phyloP scores from a whole-genome alignment of 495 filamentous ascomycete species.

The Tetracladium marchalianum region DNA sequence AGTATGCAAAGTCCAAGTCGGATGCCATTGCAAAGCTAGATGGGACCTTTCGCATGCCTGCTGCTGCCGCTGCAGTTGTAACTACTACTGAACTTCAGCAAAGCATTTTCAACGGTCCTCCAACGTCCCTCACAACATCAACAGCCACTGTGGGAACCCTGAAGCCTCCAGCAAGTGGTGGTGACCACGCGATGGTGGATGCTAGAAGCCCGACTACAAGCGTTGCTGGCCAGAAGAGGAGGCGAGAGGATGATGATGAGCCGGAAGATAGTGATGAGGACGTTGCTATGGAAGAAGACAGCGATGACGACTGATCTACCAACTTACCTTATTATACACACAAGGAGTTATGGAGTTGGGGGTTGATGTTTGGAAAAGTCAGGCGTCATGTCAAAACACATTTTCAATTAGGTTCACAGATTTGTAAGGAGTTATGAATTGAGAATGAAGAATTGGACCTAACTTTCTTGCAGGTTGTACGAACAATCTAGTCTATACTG shows the following conservation, averaged over 20 bases:
- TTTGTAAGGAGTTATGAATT: neutral
- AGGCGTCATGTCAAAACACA: no score
- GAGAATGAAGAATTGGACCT: neutral
- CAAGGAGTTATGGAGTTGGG: no score
- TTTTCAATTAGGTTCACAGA: neutral
- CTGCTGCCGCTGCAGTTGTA: slow-evolving; percentile 38
- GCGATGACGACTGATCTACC: slow-evolving; percentile 38
- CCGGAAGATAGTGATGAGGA: slow-evolving; percentile 49
- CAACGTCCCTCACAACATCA: slow-evolving; percentile 31
- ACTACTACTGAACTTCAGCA: slow-evolving; percentile 69
- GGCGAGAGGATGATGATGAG: slow-evolving; percentile 52
- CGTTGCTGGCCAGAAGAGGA: slow-evolving; percentile 49
- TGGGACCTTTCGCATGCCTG: slow-evolving; percentile 69
- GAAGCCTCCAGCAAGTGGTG: slow-evolving; percentile 26
- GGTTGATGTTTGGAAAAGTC: no score
- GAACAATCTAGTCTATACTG: no score
- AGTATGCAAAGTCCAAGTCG: slow-evolving; percentile 81
- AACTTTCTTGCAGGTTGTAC: no score
- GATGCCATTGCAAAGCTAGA: slow-evolving; percentile 80
- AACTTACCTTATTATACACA: no score
- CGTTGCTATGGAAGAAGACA: slow-evolving; percentile 66
- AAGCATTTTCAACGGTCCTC: slow-evolving; percentile 67
- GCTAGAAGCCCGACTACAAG: slow-evolving; percentile 30
- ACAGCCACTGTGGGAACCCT: slow-evolving; percentile 29
- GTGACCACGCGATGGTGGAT: slow-evolving; percentile 33